phyloP scores from a whole-genome alignment of 352 stramenopile genomes.

The Phytophthora pseudosyringae region DNA sequence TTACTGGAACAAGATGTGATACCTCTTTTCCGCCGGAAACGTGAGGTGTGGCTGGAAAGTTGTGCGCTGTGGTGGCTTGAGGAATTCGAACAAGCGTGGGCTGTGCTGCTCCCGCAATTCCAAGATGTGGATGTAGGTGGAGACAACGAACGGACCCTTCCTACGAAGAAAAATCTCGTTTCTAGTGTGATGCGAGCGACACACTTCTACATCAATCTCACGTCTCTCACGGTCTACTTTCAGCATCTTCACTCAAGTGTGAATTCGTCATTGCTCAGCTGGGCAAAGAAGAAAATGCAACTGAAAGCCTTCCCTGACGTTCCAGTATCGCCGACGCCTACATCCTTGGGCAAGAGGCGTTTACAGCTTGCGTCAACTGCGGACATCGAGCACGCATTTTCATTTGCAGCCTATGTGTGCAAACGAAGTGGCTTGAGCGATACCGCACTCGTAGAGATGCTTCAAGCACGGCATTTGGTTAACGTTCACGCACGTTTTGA shows the following conservation, averaged over 20 bases:
- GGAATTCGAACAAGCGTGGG: conserved; percentile 84
- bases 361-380: conserved; percentile 56
- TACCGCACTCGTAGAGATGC: conserved; percentile 86
- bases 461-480: conserved; percentile 81
- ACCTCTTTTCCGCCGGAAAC: conserved; percentile 61
- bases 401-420: conserved; percentile 83
- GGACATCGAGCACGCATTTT: conserved; percentile 87
- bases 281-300: conserved; percentile 63
- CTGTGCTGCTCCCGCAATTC: conserved; percentile 65
- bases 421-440: conserved; percentile 84
- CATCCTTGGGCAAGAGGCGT: conserved; percentile 23
- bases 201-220: conserved; percentile 86
- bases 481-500: conserved; percentile 79
- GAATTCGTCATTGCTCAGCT: conserved; percentile 67
- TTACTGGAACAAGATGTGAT: conserved; percentile 77
- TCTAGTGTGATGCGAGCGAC: conserved; percentile 54
- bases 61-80: conserved; percentile 86
- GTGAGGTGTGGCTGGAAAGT: conserved; percentile 81
- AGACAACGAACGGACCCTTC: conserved; percentile 13
- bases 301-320: conserved; percentile 32
- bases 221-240: conserved; percentile 86
- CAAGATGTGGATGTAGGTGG: conserved; percentile 66
- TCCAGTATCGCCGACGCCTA: conserved; percentile 6
- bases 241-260: conserved; percentile 80
- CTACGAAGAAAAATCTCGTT: conserved; percentile 32